Percentiles rank a stretch among this genome's conserved stretches.
phyloP scores from a whole-genome alignment of 768 basidiomycete species.

The Collybiopsis confluens region DNA sequence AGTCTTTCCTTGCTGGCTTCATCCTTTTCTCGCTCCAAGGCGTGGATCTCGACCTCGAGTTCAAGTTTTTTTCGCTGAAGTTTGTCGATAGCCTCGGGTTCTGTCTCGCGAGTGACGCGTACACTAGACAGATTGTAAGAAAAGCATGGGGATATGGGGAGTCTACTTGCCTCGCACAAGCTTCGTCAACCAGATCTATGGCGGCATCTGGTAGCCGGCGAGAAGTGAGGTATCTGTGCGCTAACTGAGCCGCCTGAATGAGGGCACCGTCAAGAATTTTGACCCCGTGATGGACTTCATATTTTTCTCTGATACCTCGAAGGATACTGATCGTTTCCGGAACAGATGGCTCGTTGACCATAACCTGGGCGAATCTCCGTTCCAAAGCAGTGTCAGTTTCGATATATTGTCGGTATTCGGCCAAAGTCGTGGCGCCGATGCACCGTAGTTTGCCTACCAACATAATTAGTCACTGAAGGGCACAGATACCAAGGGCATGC shows the following conservation, averaged over 20 bases:
- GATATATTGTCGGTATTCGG: constrained; percentile 90
- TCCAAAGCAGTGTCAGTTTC: constrained; percentile 91
- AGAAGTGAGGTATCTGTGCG: constrained; percentile 87
- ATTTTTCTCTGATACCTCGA: constrained; percentile 84
- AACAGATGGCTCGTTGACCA: constrained; percentile 88
- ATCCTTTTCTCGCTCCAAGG: constrained; percentile 90
- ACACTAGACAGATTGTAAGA: constrained; percentile 39
- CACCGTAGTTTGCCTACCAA: constrained; percentile 36
- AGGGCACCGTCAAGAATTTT: constrained; percentile 84
- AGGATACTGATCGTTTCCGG: constrained; percentile 90
- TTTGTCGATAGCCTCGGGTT: constrained; percentile 90
- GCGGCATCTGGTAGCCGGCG: constrained; percentile 80
- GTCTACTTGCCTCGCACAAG: constrained; percentile 71
- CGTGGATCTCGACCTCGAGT: constrained; percentile 92
- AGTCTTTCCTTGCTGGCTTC: constrained; percentile 82
- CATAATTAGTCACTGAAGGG: neutral
- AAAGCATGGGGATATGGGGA: neutral
- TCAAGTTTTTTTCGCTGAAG: constrained; percentile 86
- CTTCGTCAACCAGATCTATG: constrained; percentile 91
- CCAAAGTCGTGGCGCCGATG: constrained; percentile 90
- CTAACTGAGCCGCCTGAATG: constrained; percentile 85
- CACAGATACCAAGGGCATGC: constrained; percentile 13
- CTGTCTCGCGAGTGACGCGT: constrained; percentile 90
- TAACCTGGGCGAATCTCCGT: constrained; percentile 88
- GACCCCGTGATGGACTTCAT: constrained; percentile 90